These are phyloP conservation scores for Phytophthora kernoviae DNA, from an alignment of 352 stramenopile species.

Conservation along the genomic window DNA sequence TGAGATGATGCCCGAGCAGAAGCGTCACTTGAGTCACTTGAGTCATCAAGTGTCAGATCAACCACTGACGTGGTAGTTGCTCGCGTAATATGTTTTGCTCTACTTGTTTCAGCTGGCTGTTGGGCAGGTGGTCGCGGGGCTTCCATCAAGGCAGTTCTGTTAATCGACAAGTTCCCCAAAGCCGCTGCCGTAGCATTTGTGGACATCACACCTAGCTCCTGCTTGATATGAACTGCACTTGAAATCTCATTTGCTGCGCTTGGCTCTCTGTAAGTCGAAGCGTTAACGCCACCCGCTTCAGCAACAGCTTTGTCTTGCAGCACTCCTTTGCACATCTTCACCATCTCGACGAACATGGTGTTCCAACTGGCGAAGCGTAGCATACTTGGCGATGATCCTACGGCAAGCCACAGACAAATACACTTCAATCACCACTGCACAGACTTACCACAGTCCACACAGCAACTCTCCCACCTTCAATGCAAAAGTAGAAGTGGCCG, in stretches of 20 bases:
- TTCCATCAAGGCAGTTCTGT: background rate
- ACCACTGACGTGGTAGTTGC: conserved; percentile 27
- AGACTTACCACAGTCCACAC: background rate
- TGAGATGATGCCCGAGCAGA: conserved; percentile 8
- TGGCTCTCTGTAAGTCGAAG: background rate
- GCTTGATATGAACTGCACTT: conserved; percentile 18
- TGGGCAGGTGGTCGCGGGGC: background rate
- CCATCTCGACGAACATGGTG: conserved; percentile 44
- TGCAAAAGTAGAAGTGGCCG: conserved; percentile 58
- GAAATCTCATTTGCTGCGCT: conserved; percentile 13
- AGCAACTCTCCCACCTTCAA: conserved; percentile 45
- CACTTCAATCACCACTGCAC: background rate
- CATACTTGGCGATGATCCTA: conserved; percentile 48
- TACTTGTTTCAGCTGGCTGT: conserved; percentile 5
- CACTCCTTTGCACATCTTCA: conserved; percentile 41
- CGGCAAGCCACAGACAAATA: background rate
- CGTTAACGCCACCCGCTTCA: background rate
- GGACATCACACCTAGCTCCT: conserved; percentile 13
- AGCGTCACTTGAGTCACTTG: conserved; percentile 21
- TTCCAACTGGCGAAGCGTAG: conserved; percentile 56
- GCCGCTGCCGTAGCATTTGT: conserved; percentile 21
- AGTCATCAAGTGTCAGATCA: conserved; percentile 45
- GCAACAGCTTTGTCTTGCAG: conserved; percentile 27
- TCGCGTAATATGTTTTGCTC: conserved; percentile 19
- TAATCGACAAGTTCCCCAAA: conserved; percentile 35